These are phyloP conservation scores for Coelastrella sp. DNA, from an alignment of 139 green algal genomes.

Conservation along the genomic window DNA sequence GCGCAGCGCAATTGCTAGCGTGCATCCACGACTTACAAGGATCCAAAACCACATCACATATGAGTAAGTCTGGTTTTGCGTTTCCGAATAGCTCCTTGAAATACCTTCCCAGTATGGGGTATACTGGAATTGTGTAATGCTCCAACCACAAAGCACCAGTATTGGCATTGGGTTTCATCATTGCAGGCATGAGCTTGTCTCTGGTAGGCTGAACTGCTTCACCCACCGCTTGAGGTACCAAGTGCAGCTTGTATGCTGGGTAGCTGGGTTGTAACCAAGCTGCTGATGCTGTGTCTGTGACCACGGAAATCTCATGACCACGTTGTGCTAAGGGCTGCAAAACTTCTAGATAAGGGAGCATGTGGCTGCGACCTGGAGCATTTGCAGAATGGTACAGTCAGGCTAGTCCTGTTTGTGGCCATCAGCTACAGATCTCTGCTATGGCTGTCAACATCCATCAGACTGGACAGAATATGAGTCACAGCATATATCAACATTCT, in stretches of 20 bases:
- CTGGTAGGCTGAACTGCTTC: neutral
- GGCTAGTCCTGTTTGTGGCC: too few relatives aligned
- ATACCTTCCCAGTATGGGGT: neutral
- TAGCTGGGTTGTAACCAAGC: neutral
- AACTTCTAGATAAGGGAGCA: constrained; percentile 7
- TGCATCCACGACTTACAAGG: too few relatives aligned
- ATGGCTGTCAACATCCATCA: too few relatives aligned
- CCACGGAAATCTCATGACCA: constrained; percentile 3
- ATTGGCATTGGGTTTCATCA: neutral
- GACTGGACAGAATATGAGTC: too few relatives aligned
- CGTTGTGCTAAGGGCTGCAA: constrained; percentile 4
- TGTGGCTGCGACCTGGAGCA: constrained; percentile 28
- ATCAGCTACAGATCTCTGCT: too few relatives aligned
- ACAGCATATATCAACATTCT: too few relatives aligned
- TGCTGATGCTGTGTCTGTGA: neutral
- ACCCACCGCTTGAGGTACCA: neutral
- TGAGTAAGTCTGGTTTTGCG: neutral
- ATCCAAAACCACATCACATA: constrained; percentile 24
- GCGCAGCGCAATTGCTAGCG: too few relatives aligned
- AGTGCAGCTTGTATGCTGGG: neutral
- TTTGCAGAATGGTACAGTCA: too few relatives aligned
- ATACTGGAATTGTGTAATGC: neutral
- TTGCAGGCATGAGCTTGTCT: neutral
- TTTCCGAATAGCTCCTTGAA: neutral
- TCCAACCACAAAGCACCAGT: neutral